Base-by-base conservation (phyloP, 805 yeast genomes). In the Danielozyma ontarioensis region DNA sequence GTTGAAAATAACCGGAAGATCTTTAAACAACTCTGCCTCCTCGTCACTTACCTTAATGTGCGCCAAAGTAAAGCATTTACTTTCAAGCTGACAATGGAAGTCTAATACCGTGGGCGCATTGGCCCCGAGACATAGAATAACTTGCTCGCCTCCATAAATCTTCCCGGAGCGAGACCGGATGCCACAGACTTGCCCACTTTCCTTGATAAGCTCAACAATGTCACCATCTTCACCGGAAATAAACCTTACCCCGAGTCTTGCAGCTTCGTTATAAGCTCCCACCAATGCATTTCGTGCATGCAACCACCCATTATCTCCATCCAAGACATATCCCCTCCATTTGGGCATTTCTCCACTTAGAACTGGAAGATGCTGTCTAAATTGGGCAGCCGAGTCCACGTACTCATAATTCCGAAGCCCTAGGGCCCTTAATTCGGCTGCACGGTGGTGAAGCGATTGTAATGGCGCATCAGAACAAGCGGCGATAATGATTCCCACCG, bases 11-110 rank as follows among this genome's bases (percentile, higher is more conserved):
- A 66, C 68, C 1, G 71, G 72, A 7, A 49, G 39, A 12, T 46
- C 46, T 39, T 51, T 63, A 17, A 61, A 37, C 11, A 34, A 25
- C 5, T 31, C 27, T 16, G 62, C 57, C 40, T 66, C 68, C 14
- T 51, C 57, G 1, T 50, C 54, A 4, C 58, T 42, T 5, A 66
- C 37, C 40, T 55, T 50, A 21, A 65, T 57, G 37, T 66, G 72
- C 11, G 61, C 70, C 19, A 66, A 61, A 10, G 70, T 57, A 63
- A 64, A 65, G 28, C 65, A 57, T 35, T 61, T 64, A 18, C 69
- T 68, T 3, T 58, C 35, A 10, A 64, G 39, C 33, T 63, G 70
- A 3, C 51, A 53, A 25, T 54, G 34, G 41, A 61, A 61, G 34
- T 64, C 64, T 10, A 63, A 31, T 17, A 66, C 35, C 29, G 50